phyloP scores from a whole-genome alignment of 2,329 filamentous ascomycete species.

The Waltergamsia citrina region DNA sequence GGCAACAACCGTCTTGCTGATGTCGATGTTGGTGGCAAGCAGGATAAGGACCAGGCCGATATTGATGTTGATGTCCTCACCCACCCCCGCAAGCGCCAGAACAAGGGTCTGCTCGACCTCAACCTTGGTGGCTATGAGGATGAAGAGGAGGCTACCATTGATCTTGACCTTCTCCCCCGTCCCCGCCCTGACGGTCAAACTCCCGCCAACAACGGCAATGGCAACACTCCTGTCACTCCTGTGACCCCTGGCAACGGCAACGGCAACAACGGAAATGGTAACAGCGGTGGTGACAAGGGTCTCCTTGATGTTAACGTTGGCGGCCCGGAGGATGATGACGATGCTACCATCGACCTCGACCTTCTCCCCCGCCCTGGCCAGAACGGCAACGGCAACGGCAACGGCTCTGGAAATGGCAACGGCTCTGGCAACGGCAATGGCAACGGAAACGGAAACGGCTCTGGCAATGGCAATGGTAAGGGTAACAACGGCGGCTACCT shows the following conservation, averaged over 20 bases:
- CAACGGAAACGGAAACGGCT: background rate
- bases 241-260: no score
- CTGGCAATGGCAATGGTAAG: slow-evolving; percentile 1
- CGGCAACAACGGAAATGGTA: background rate
- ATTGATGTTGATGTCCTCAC: slow-evolving; percentile 9
- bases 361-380: slow-evolving; percentile 3
- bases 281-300: background rate
- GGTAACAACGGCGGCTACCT: slow-evolving; percentile 3
- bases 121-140: slow-evolving; percentile 8
- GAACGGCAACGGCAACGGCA: background rate
- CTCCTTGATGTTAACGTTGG: background rate
- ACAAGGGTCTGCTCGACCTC: slow-evolving; percentile 6
- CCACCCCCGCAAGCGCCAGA: slow-evolving; percentile 1
- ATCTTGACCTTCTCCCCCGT: slow-evolving; percentile 7
- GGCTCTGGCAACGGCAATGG: slow-evolving; percentile 11
- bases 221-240: no score
- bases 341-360: slow-evolving; percentile 4
- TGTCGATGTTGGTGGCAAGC: slow-evolving; percentile 5
- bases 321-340: background rate
- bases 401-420: slow-evolving; percentile 1
- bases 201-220: no score
- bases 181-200: background rate
- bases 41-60: slow-evolving; percentile 5
- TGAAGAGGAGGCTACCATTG: slow-evolving; percentile 6
- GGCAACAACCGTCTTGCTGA: slow-evolving; percentile 1